Conservation (phyloP, 306 rosid genomes). For the Abrus precatorius region DNA sequence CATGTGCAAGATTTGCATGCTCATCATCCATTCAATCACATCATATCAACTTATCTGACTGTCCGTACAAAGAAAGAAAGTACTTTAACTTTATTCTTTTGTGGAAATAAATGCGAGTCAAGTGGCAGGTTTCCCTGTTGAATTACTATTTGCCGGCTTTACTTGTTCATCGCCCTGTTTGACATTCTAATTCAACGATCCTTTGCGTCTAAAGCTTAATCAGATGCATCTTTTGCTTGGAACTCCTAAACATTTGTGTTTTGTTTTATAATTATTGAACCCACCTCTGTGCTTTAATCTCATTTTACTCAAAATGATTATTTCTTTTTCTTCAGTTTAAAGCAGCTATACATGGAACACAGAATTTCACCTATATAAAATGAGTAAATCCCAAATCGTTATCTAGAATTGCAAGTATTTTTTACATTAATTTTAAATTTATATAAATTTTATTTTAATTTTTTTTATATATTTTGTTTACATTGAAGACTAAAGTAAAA, state of each 20-base stretch:
- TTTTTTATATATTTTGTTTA: too few relatives aligned
- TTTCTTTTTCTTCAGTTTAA: too few relatives aligned
- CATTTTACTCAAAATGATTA: not conserved
- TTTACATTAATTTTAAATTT: too few relatives aligned
- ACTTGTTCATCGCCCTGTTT: slow-evolving; percentile 7
- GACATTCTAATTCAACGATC: slow-evolving; percentile 38
- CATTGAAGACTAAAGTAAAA: too few relatives aligned
- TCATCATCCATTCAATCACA: slow-evolving; percentile 37
- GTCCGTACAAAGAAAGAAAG: slow-evolving; percentile 43
- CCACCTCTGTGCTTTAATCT: not conserved
- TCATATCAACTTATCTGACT: not conserved
- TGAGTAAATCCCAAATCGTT: too few relatives aligned
- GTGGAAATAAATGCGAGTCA: not conserved
- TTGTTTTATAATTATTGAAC: not conserved
- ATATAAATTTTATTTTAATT: too few relatives aligned
- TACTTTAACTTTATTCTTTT: slow-evolving; percentile 43
- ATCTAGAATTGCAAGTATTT: too few relatives aligned
- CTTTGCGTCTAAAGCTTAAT: slow-evolving; percentile 16
- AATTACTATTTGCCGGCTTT: slow-evolving; percentile 3
- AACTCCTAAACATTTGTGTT: not conserved
- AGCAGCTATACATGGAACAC: too few relatives aligned
- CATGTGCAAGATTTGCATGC: slow-evolving; percentile 6
- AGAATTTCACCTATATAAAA: too few relatives aligned
- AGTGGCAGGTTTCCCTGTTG: slow-evolving; percentile 27
- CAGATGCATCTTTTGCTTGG: slow-evolving; percentile 25